Evolutionary conservation across 108 stramenopile species (phyloP).

Genomic region (Cylindrotheca fusiformis): DNA sequence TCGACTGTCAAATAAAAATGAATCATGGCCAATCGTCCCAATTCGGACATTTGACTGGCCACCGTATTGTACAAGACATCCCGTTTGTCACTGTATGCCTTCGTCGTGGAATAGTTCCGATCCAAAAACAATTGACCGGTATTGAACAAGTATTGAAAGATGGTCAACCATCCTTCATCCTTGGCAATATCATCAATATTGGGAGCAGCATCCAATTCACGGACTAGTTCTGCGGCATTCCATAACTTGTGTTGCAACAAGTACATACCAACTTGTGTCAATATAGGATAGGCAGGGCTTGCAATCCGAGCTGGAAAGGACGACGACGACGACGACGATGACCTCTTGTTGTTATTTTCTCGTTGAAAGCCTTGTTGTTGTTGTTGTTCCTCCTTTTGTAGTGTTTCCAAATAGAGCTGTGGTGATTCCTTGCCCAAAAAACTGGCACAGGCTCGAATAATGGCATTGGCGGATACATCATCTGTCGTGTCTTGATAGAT

Average conservation of each 20-base stretch:
- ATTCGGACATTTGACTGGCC: constrained; percentile 4
- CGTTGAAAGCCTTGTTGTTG: neutral
- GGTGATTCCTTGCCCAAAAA: constrained; percentile 20
- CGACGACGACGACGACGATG: neutral
- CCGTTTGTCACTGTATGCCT: constrained; percentile 13
- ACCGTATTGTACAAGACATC: constrained; percentile 24
- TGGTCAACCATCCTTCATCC: constrained; percentile 16
- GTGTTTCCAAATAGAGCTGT: neutral
- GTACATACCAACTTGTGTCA: constrained; percentile 18
- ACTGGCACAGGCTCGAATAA: constrained; percentile 15
- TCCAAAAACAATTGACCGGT: constrained; percentile 20
- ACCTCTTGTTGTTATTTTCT: neutral
- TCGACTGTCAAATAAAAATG: constrained; percentile 18
- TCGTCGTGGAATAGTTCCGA: constrained; percentile 4
- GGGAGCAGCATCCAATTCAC: constrained; percentile 14
- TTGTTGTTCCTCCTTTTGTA: neutral
- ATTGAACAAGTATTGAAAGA: constrained; percentile 22
- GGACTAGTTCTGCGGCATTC: constrained; percentile 16
- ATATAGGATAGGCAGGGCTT: constrained; percentile 18
- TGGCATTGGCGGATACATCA: neutral
- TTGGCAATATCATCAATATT: constrained; percentile 10
- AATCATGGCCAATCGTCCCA: constrained; percentile 13
- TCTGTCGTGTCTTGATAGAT: neutral
- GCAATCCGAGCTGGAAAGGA: neutral
- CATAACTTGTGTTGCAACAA: constrained; percentile 3